Evolutionary conservation across 202 grass and related monocot species (phyloP), one percentile per base, ranked within the genome.

Genomic region (Panicum virgatum): DNA sequence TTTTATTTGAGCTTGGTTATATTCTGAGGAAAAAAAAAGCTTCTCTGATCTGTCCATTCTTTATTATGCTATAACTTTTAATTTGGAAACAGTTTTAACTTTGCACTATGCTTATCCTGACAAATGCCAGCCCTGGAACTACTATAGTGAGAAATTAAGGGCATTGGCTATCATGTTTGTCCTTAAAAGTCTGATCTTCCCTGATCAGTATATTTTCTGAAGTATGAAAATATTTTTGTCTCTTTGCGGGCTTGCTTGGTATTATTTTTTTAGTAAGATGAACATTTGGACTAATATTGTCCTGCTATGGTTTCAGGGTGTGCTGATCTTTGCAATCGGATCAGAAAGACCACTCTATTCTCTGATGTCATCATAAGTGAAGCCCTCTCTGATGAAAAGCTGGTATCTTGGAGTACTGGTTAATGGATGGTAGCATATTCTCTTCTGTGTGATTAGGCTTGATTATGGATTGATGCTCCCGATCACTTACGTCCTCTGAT

Each of bases 281-380:
- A 88, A 15, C 62, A 59, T n/a, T 80, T 86, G 74, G 36, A 58
- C 26, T 82, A 79, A 88, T 38, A 2, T 56, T 50, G 23, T 80
- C 52, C 20, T 82, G 7, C 54, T 82, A 86, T 79, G 32, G 5
- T 65, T 88, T 43, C 79, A 91, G 90, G 83, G 58, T 73, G 60
- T 78, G 34, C 27, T 81, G 56, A 76, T 84, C 52, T 75, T 54
- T 70, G 62, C 37, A 61, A 53, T 20, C 18, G 66, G 30, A 54
- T 29, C 1, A 0, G 39, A 74, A 50, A 54, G 36, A 36, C 25
- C 2, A 47, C 9, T 51, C 1, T 23, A 47, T 68, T 79, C 46
- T 48, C 25, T 43, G 16, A 83, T 54, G 39, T 73, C 36, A 44
- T 38, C 36, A 54, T 72, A 58, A 73, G 47, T 37, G 27, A 86